These are phyloP conservation scores for Boletus barrowsii DNA, from an alignment of 768 basidiomycete species.

Conservation along the genomic window DNA sequence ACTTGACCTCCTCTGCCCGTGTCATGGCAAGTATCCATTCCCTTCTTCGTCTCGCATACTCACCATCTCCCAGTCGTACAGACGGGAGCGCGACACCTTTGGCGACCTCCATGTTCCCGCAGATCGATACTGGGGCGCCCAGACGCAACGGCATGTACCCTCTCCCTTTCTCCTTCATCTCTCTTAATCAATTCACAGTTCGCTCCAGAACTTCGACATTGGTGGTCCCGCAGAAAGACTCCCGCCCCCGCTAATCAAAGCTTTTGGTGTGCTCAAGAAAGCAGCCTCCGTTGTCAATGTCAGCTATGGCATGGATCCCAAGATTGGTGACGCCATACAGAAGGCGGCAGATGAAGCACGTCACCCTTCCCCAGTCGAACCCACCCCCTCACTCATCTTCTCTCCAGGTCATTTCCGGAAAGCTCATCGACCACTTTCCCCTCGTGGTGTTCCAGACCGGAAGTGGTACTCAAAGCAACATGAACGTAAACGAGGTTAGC, in stretches of 20 bases:
- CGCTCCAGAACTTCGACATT: conserved; percentile 97
- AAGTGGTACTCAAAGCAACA: conserved; percentile 98
- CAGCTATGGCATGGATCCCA: conserved; percentile 85
- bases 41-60: neutral
- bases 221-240: conserved; percentile 92
- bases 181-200: conserved; percentile 44
- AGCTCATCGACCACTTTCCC: conserved; percentile 93
- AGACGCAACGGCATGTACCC: conserved; percentile 79
- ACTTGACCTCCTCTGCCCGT: conserved; percentile 31
- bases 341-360: conserved; percentile 90
- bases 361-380: neutral
- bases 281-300: conserved; percentile 91
- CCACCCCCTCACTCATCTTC: neutral
- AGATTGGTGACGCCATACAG: conserved; percentile 84
- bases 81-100: conserved; percentile 91
- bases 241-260: conserved; percentile 94
- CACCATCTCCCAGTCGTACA: conserved; percentile 45
- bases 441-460: conserved; percentile 99
- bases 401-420: conserved; percentile 88
- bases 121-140: conserved; percentile 95
- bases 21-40: conserved; percentile 33
- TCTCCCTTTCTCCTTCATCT: neutral
- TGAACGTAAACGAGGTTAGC: conserved; percentile 94
- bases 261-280: conserved; percentile 96
- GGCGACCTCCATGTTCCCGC: conserved; percentile 88